Conservation (phyloP, 345 rosid genomes). For the Eutrema yunnanense region DNA sequence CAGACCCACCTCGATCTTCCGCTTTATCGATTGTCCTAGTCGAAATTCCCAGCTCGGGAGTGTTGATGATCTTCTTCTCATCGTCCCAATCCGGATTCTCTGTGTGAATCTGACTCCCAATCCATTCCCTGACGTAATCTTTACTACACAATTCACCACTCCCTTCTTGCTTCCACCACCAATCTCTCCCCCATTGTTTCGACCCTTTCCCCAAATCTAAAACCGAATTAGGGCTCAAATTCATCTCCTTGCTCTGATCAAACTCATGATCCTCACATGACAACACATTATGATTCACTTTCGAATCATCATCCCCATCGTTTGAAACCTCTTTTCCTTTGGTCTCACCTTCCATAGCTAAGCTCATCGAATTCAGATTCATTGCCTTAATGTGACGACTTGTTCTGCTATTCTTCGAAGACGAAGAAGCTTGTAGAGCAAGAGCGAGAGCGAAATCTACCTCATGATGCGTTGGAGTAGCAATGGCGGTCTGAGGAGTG, state of each 20-base stretch:
- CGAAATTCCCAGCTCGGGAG: constrained; percentile 40
- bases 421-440: constrained; percentile 91
- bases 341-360: constrained; percentile 43
- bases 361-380: constrained; percentile 47
- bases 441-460: constrained; percentile 89
- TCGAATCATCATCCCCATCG: constrained; percentile 61
- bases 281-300: background rate
- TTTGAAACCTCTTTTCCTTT: constrained; percentile 75
- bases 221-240: constrained; percentile 34
- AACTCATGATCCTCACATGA: constrained; percentile 35
- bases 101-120: constrained; percentile 85
- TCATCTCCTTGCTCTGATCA: constrained; percentile 60
- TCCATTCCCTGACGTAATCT: constrained; percentile 97
- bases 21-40: constrained; percentile 37
- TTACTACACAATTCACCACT: constrained; percentile 89
- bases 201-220: constrained; percentile 37
- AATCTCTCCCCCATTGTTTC: constrained; percentile 96
- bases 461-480: constrained; percentile 55
- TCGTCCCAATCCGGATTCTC: constrained; percentile 80
- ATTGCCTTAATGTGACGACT: constrained; percentile 50
- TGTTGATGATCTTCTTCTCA: constrained; percentile 40
- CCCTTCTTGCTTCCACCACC: constrained; percentile 99
- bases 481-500: constrained; percentile 40
- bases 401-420: constrained; percentile 63
- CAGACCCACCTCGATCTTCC: constrained; percentile 42